Conservation (phyloP, 208 protist species). For the Sergeia podlipaevii region DNA sequence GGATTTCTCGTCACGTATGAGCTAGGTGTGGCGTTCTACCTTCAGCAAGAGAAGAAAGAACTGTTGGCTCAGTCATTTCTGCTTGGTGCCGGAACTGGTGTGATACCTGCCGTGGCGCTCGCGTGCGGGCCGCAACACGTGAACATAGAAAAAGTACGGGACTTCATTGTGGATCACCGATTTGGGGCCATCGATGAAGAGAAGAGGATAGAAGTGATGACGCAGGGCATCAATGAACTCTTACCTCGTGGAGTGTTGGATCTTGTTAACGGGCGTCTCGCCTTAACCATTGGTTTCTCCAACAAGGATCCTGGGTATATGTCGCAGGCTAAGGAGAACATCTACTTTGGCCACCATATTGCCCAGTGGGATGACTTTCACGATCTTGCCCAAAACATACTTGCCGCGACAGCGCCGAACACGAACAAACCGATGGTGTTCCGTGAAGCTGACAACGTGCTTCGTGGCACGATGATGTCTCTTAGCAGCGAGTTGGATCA, state of each 20-base stretch:
- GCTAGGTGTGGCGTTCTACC: constrained; percentile 85
- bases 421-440: constrained; percentile 81
- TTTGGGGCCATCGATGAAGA: constrained; percentile 79
- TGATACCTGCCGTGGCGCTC: constrained; percentile 78
- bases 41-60: constrained; percentile 83
- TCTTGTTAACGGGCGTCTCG: constrained; percentile 67
- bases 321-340: constrained; percentile 69
- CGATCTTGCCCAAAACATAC: constrained; percentile 80
- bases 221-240: constrained; percentile 66
- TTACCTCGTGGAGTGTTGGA: constrained; percentile 71
- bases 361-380: constrained; percentile 65
- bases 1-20: constrained; percentile 86
- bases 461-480: constrained; percentile 88
- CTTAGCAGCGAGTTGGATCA: constrained; percentile 86
- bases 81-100: constrained; percentile 74
- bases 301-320: constrained; percentile 85
- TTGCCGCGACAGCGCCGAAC: constrained; percentile 82
- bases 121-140: constrained; percentile 65
- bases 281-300: constrained; percentile 85
- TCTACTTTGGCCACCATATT: constrained; percentile 90
- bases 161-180: constrained; percentile 77
- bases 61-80: constrained; percentile 71
- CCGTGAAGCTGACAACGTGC: constrained; percentile 80
- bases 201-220: constrained; percentile 58
- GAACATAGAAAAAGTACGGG: constrained; percentile 71